A percentile compares a stretch with the other conserved stretches of the same genome.
These are phyloP conservation scores for Delitschia confertaspora DNA, from an alignment of 495 filamentous ascomycete species.

Conservation along the genomic window DNA sequence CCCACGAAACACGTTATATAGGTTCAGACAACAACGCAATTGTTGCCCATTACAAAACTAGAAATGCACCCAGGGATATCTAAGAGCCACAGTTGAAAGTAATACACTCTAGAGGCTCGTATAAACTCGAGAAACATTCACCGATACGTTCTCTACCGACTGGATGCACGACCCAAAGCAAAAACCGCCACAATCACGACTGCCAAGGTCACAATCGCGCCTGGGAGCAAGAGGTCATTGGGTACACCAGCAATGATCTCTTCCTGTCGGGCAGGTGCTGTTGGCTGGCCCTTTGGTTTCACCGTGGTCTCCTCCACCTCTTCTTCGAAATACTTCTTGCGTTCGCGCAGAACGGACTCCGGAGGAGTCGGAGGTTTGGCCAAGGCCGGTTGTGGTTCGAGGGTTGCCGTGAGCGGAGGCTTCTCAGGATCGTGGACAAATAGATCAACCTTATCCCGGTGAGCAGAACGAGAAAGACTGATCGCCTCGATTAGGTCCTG, in stretches of 20 bases:
- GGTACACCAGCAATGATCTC: slow-evolving; percentile 85
- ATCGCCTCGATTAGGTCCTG: slow-evolving; percentile 89
- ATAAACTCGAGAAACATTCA: neutral
- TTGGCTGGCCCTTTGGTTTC: slow-evolving; percentile 36
- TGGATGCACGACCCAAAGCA: slow-evolving; percentile 68
- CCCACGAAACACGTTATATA: neutral
- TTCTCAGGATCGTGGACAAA: slow-evolving; percentile 92
- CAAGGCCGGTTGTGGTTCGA: slow-evolving; percentile 56
- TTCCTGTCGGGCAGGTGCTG: slow-evolving; percentile 45
- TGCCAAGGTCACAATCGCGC: slow-evolving; percentile 88
- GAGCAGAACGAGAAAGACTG: slow-evolving; percentile 62
- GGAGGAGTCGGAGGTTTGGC: slow-evolving; percentile 49
- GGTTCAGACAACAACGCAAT: neutral
- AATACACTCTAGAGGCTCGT: slow-evolving; percentile 3
- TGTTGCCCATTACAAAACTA: neutral
- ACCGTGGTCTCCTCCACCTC: slow-evolving; percentile 55
- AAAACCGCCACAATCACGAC: slow-evolving; percentile 92
- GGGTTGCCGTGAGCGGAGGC: slow-evolving; percentile 58
- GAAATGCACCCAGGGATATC: slow-evolving; percentile 20
- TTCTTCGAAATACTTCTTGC: slow-evolving; percentile 45
- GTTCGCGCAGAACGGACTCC: slow-evolving; percentile 49
- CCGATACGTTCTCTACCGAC: slow-evolving; percentile 38
- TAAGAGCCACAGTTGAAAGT: slow-evolving; percentile 7
- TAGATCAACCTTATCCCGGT: slow-evolving; percentile 86
- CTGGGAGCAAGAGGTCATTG: slow-evolving; percentile 87